phyloP scores from a whole-genome alignment of 2,329 filamentous ascomycete genomes.

The Colletotrichum ledebouriae region DNA sequence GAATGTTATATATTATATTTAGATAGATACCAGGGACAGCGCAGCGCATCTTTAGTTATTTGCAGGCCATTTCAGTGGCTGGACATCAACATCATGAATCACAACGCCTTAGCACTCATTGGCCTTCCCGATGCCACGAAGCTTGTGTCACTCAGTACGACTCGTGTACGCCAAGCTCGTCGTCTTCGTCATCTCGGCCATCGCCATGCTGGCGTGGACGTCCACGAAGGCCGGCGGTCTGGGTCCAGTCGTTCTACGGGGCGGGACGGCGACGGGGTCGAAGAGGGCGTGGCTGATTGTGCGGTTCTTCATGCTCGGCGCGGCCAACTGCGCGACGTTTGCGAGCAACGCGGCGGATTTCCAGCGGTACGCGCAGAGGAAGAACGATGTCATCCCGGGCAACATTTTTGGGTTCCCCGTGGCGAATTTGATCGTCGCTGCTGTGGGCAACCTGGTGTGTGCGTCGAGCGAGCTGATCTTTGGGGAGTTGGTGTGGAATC shows the following conservation, averaged over 20 bases:
- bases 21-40: conserved; percentile 4
- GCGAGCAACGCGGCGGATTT: conserved; percentile 59
- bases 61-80: not conserved
- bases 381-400: conserved; percentile 56
- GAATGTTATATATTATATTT: not conserved
- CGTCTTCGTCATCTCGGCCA: conserved; percentile 54
- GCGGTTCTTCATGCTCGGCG: conserved; percentile 53
- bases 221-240: conserved; percentile 86
- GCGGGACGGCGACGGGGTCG: conserved; percentile 64
- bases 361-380: conserved; percentile 57
- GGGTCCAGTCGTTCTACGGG: conserved; percentile 70
- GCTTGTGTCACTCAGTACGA: conserved; percentile 1
- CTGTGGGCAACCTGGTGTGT: conserved; percentile 57
- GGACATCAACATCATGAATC: too few relatives aligned
- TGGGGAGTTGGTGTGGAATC: conserved; percentile 46
- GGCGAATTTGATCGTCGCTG: conserved; percentile 53
- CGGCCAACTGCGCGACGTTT: conserved; percentile 53
- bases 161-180: conserved; percentile 47
- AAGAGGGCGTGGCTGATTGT: conserved; percentile 54
- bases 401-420: conserved; percentile 58
- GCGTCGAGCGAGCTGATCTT: conserved; percentile 47
- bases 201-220: conserved; percentile 62
- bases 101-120: too few relatives aligned
- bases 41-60: not conserved
- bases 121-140: too few relatives aligned